phyloP scores from a whole-genome alignment of 2,329 filamentous ascomycete species.

The Aureobasidium sp. region DNA sequence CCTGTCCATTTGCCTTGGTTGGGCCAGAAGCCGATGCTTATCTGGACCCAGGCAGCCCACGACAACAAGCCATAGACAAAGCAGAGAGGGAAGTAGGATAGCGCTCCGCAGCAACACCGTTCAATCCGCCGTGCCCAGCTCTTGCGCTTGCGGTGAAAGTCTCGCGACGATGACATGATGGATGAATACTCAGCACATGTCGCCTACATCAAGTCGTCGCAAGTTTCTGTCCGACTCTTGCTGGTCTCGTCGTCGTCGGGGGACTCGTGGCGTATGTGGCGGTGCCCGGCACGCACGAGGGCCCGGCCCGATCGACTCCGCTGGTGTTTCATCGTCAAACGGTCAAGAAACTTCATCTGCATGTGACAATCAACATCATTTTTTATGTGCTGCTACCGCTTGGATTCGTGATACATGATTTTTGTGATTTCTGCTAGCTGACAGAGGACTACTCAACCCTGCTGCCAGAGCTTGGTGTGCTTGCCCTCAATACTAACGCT shows the following conservation, averaged over 20 bases:
- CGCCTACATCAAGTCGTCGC: neutral
- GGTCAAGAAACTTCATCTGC: neutral
- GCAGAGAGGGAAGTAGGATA: conserved; percentile 76
- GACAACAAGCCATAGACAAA: conserved; percentile 89
- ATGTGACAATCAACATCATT: neutral
- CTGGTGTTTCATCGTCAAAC: conserved; percentile 2
- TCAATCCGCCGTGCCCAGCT: conserved; percentile 64
- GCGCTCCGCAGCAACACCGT: conserved; percentile 71
- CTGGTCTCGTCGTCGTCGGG: neutral
- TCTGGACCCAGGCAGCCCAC: conserved; percentile 87
- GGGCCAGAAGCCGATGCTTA: conserved; percentile 59
- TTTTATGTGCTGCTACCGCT: neutral
- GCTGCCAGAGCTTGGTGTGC: conserved; percentile 37
- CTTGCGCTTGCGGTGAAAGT: conserved; percentile 29
- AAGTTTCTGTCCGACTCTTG: neutral
- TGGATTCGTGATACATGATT: neutral
- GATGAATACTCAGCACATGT: neutral
- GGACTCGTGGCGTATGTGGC: conserved; percentile 9
- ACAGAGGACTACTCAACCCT: conserved; percentile 24
- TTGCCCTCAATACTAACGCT: conserved; percentile 35
- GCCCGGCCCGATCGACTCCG: neutral
- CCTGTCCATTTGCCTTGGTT: conserved; percentile 42
- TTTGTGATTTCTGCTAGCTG: neutral
- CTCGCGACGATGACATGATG: conserved; percentile 30
- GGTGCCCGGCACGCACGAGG: neutral